Base-by-base conservation (phyloP, 371 early-diverging fungal species). In the Coemansia sp. region DNA sequence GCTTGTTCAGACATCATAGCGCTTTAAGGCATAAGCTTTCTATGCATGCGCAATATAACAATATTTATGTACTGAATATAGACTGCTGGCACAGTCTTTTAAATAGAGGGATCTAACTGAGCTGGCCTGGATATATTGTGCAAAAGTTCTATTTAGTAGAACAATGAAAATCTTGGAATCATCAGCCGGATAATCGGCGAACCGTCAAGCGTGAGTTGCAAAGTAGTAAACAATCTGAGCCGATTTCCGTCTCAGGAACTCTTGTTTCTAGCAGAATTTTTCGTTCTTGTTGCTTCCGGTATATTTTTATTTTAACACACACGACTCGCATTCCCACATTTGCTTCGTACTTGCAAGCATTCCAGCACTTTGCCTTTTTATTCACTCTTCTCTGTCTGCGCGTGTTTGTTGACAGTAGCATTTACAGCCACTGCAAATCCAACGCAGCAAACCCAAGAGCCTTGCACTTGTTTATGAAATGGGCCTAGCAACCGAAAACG, bases 1-100 rank as follows among this genome's bases (percentile, higher is more conserved):
- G 75, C 86, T 94, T 11, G 71, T 80, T 2, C 64, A 74, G 54
- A 39, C 58, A 37, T 8, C 58, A n/a, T 30, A 28, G 16, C 12
- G 28, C 20, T 50, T 54, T 7, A 6, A 18, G 9, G 16, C 18
- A 18, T n/a, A 44, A 44, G 44, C n/a, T 44, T 44, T 16, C n/a
- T 20, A 18, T 48, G 54, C 54, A 14, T 25, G 28, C 53, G 20
- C 53, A 52, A 52, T 7, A 9, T 14, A 25, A 20, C n/a, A 44
- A 44, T 44, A 44, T 44, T 16, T n/a, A 16, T 12, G n/a, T 44
- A 44, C 44, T 44, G 44, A 44, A 44, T 44, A n/a, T n/a, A 5
- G 2, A 5, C 44, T 44, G 44, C 44, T 44, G 44, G 44, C 16
- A n/a, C 5, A 6, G n/a, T 44, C 44, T n/a, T n/a, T 5, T 12